Conservation (phyloP, 1,284 basidiomycete species). For the Puccinia horiana region DNA sequence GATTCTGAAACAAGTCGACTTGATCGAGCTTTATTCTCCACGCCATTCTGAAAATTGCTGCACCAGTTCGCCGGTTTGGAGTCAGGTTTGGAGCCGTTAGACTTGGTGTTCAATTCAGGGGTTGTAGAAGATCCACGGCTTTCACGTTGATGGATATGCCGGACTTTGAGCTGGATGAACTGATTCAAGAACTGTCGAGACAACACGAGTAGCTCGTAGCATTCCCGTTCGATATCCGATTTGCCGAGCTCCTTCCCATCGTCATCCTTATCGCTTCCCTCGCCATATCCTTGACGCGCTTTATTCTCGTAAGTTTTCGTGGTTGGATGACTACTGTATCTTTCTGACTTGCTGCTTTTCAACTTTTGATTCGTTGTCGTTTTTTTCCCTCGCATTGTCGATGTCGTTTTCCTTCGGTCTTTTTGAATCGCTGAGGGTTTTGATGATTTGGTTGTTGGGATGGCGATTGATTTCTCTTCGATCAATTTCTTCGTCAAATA, state of each 20-base stretch:
- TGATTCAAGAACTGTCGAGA: conserved; percentile 9
- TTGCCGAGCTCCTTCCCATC: not conserved
- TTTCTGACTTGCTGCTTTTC: conserved; percentile 3
- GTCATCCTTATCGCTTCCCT: not conserved
- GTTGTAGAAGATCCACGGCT: not conserved
- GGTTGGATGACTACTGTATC: not conserved
- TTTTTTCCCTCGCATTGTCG: not conserved
- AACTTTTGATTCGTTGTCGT: not conserved
- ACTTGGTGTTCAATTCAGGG: not conserved
- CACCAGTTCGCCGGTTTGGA: not conserved
- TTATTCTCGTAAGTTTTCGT: not conserved
- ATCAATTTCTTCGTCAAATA: conserved; percentile 40
- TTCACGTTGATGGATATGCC: not conserved
- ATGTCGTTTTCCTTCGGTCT: not conserved
- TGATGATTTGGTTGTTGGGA: not conserved
- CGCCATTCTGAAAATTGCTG: too few species aligned
- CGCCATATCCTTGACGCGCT: not conserved
- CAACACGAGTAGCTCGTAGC: conserved; percentile 2
- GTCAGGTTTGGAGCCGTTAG: not conserved
- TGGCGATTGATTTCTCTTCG: conserved; percentile 32
- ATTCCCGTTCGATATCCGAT: not conserved
- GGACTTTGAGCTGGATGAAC: conserved; percentile 9
- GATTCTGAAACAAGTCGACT: too few species aligned
- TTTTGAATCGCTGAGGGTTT: not conserved
- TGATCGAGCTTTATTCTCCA: too few species aligned